phyloP scores from a whole-genome alignment of 371 early-diverging fungal species.

The Mortierella sp. region DNA sequence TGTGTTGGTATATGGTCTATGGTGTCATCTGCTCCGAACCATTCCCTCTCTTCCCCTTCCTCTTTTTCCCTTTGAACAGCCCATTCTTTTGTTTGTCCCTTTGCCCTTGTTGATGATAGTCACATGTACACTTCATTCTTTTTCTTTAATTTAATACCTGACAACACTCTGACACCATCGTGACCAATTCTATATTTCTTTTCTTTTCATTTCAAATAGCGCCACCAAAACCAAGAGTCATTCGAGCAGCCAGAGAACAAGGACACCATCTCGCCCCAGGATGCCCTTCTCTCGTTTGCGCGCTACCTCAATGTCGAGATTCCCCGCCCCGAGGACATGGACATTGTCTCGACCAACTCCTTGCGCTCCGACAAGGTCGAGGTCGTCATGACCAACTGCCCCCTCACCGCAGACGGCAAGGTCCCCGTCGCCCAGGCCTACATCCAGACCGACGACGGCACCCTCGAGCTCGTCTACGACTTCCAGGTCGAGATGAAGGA shows the following conservation, averaged over 20 bases:
- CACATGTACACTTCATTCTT: slow-evolving; percentile 10
- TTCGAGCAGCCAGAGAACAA: not conserved
- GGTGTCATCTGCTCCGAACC: too few relatives aligned
- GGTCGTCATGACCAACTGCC: slow-evolving; percentile 65
- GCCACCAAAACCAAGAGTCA: slow-evolving; percentile 1
- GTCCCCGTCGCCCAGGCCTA: slow-evolving; percentile 71
- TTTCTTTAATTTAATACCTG: not conserved
- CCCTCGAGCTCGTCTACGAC: slow-evolving; percentile 85
- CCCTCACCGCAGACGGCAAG: slow-evolving; percentile 66
- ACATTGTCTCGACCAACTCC: slow-evolving; percentile 42
- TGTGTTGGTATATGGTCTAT: too few relatives aligned
- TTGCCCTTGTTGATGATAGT: too few relatives aligned
- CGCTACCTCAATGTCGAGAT: slow-evolving; percentile 52
- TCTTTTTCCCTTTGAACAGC: too few relatives aligned
- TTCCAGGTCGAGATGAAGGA: slow-evolving; percentile 88
- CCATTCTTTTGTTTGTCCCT: too few relatives aligned
- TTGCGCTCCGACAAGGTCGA: slow-evolving; percentile 51
- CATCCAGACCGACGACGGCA: slow-evolving; percentile 68
- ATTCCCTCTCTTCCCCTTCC: too few relatives aligned
- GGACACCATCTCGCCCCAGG: slow-evolving; percentile 49
- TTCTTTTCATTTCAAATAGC: not conserved
- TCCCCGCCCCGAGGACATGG: slow-evolving; percentile 52
- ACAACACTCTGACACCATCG: too few relatives aligned
- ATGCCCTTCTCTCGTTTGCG: slow-evolving; percentile 58
- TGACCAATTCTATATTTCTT: too few relatives aligned